Base-by-base conservation (phyloP, 306 rosid species). In the Fagus sylvatica region DNA sequence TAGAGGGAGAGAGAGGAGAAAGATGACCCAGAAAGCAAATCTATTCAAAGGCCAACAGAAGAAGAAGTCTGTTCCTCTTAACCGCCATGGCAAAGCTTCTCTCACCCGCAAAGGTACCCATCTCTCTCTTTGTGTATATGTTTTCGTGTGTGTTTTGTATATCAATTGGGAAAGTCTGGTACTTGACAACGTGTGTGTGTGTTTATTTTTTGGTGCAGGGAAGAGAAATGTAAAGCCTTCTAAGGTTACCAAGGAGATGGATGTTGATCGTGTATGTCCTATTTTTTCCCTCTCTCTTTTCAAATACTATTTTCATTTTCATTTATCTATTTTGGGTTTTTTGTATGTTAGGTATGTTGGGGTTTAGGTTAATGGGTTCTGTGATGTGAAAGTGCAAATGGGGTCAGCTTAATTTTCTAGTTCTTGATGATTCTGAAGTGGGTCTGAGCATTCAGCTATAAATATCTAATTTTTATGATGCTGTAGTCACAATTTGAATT, bases 1-100 rank as follows among this genome's bases (percentile, higher is more conserved):
- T 22, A 76, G 54, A 0, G 28, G 28, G 16, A 76, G 62, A 67
- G 79, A 32, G 48, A 74, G 53, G 34, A 15, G 69, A 78, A 65
- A 62, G 75, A 93, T 93, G 98, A 90, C 93, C 46, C 97, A 93
- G 88, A 93, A 89, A 77, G 82, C 85, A 4, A 85, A 32, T 8
- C 89, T 81, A 36, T 93, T 91, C 93, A 93, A 93, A 64, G 98
- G 98, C 40, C 80, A 91, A 72, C 71, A 84, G 79, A 93, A 91
- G 90, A 85, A 79, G 91, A 93, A 93, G 67, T 82, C 89, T 2
- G 81, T 92, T 55, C 49, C 49, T 9, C 49, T 12, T 3, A 43
- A 43, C 49, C 49, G 49, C 49, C 49, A 43, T 43, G 49, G 49
- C 49, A 9, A 43, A 43, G 12, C 49, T 43, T 43, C 49, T 43